Evolutionary conservation across 2,329 filamentous ascomycete genomes (phyloP).

Genomic region (Blumeriella jaapii): DNA sequence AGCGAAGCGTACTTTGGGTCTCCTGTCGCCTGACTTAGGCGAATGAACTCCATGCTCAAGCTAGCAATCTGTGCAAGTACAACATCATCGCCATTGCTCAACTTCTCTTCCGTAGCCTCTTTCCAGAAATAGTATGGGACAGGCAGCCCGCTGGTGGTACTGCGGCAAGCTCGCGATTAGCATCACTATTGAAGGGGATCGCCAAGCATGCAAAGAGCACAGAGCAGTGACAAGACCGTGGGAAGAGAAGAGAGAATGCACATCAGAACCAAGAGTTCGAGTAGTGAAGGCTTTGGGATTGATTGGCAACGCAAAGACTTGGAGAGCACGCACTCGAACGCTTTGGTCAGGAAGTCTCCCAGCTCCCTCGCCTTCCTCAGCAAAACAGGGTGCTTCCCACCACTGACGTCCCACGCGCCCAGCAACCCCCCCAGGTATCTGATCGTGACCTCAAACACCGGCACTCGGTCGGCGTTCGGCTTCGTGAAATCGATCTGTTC

Average conservation of each 20-base stretch:
- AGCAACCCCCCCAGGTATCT: conserved; percentile 30
- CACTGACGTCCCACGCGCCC: conserved; percentile 28
- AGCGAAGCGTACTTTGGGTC: conserved; percentile 51
- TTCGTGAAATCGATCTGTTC: conserved; percentile 39
- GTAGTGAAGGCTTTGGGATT: neutral
- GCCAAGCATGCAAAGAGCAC: neutral
- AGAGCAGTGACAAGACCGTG: neutral
- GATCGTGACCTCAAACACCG: conserved; percentile 31
- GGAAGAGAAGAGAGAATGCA: neutral
- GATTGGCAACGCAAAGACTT: neutral
- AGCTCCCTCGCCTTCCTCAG: conserved; percentile 24
- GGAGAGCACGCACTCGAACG: conserved; percentile 32
- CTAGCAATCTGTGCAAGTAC: conserved; percentile 7
- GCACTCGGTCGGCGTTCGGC: conserved; percentile 15
- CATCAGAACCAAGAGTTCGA: neutral
- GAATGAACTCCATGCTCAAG: conserved; percentile 48
- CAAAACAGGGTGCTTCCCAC: conserved; percentile 18
- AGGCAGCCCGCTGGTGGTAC: conserved; percentile 30
- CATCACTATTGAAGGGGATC: neutral
- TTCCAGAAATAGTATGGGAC: conserved; percentile 8
- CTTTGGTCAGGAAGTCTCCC: conserved; percentile 25
- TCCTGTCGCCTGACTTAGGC: conserved; percentile 49
- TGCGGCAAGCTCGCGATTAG: neutral
- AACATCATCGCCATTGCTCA: conserved; percentile 1
- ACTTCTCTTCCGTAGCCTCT: neutral